Base-by-base conservation (phyloP, 352 stramenopile genomes). In the Phytophthora uliginosa region DNA sequence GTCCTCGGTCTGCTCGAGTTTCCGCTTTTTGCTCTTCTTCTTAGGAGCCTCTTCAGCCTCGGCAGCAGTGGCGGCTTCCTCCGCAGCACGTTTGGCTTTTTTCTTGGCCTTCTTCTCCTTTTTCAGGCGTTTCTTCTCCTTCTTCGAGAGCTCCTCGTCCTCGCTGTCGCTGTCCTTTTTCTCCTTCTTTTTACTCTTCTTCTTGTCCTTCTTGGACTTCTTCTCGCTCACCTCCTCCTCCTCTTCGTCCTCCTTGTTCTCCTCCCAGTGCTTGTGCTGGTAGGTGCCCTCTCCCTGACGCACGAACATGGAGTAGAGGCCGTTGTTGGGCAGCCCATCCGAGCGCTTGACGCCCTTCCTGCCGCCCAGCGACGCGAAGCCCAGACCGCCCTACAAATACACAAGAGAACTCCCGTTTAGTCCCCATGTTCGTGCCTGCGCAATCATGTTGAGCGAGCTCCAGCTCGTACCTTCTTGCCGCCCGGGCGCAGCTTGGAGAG, bases 291-390 rank as follows among this genome's bases (percentile, higher is more conserved):
- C 81, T 52, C 89, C 89, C 63, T 94, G 79, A 22, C 89, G 85
- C 66, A 96, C 89, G 56, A 96, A 96, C 89, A 94, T 96, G 34
- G 84, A 84, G 68, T 96, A 96, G 15, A 96, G 74, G 31, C 88
- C 87, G 47, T 96, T 96, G 47, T 94, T 83, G 8, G 89, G 89
- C 31, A 96, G 71, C 17, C 89, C 89, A 58, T 95, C 89, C 28
- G 84, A 82, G 56, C 87, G 87, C 69, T 93, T 90, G 34, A 54
- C 80, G 33, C 81, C 77, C 64, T 90, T 90, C 47, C 78, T 74
- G 31, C 81, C 86, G 17, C 75, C 79, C 6, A 69, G 59, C 6
- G 83, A 82, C 22, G 82, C 84, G 59, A 93, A 93, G 17, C 89
- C 89, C 17, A 96, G 84, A 22, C 89, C 89, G 36, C 89, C 89